These are phyloP conservation scores for Barnettozyma botsteinii DNA, from an alignment of 805 yeast species.

Conservation along the genomic window DNA sequence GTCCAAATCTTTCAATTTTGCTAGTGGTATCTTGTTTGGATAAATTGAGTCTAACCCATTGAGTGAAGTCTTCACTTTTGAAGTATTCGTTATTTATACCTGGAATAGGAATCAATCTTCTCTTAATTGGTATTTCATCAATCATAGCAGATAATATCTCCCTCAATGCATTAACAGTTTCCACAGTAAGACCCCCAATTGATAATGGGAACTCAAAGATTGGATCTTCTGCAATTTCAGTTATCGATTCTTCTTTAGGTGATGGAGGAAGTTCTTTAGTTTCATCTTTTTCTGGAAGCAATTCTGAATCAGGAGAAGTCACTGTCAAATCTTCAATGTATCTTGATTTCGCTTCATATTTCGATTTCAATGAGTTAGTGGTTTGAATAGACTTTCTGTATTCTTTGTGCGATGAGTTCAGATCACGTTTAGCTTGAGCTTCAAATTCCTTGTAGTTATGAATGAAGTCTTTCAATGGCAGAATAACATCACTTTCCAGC, in stretches of 20 bases:
- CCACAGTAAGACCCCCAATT: constrained; percentile 17
- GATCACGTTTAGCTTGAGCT: constrained; percentile 5
- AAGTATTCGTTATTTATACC: constrained; percentile 28
- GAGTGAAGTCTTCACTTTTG: constrained; percentile 22
- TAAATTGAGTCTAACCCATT: constrained; percentile 20
- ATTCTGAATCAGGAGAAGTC: not conserved
- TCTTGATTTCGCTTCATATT: constrained; percentile 12
- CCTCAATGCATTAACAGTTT: constrained; percentile 13
- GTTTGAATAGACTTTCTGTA: constrained; percentile 12
- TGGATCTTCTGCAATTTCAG: constrained; percentile 15
- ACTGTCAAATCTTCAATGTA: constrained; percentile 14
- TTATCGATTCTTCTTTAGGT: not conserved
- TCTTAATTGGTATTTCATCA: constrained; percentile 18
- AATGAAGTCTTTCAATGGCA: constrained; percentile 18
- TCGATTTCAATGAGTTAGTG: constrained; percentile 10
- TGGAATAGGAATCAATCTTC: constrained; percentile 26
- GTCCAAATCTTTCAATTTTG: constrained; percentile 31
- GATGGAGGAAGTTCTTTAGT: not conserved
- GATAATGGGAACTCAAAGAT: constrained; percentile 21
- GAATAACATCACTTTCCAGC: constrained; percentile 14
- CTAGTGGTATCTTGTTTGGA: constrained; percentile 25
- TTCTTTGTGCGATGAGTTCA: constrained; percentile 5
- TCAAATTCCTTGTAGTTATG: constrained; percentile 19
- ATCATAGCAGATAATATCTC: constrained; percentile 10
- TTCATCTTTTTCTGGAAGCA: not conserved